Evolutionary conservation across 495 filamentous ascomycete species (phyloP).

Genomic region (Penicillium simplicissimum): DNA sequence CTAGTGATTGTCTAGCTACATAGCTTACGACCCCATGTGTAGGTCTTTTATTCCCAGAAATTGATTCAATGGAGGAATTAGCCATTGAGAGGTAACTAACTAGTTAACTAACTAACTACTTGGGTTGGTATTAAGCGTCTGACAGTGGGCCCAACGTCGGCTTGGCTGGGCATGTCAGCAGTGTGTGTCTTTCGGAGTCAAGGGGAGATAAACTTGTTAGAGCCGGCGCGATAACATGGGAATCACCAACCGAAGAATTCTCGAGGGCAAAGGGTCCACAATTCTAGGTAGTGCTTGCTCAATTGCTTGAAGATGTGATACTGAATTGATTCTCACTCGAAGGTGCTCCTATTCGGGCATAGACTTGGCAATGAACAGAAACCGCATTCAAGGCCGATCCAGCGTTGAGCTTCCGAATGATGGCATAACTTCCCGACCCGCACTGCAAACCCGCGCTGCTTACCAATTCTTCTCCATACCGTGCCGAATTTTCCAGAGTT

Average conservation of each 20-base stretch:
- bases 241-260: background rate
- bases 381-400: background rate
- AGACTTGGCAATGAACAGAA: background rate
- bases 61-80: background rate
- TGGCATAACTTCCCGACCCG: background rate
- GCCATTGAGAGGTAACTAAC: background rate
- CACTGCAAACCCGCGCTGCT: slow-evolving; percentile 12
- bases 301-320: background rate
- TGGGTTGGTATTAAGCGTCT: slow-evolving; percentile 2
- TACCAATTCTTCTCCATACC: slow-evolving; percentile 18
- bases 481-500: slow-evolving; percentile 18
- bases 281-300: background rate
- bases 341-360: background rate
- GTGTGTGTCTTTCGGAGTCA: background rate
- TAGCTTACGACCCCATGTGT: background rate
- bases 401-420: background rate
- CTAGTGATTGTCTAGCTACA: background rate
- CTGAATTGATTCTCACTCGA: background rate
- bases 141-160: background rate
- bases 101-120: no score
- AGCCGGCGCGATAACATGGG: background rate
- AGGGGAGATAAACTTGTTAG: background rate
- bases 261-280: background rate
- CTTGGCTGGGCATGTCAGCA: background rate
- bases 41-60: background rate